These are phyloP conservation scores for Boletellus sp. DNA, from an alignment of 768 basidiomycete genomes.

Conservation along the genomic window DNA sequence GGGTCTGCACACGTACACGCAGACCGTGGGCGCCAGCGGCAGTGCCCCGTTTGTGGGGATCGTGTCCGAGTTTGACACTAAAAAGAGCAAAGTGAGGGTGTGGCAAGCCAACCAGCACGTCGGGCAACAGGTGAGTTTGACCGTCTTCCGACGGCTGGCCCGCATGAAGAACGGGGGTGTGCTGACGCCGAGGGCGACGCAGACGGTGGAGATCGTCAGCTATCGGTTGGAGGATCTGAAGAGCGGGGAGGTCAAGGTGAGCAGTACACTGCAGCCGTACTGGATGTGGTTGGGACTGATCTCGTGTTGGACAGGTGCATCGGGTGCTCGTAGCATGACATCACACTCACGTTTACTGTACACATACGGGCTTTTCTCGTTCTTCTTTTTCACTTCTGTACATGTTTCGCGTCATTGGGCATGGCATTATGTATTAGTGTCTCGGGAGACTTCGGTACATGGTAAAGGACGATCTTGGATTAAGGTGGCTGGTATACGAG, in stretches of 20 bases:
- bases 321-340: constrained; percentile 38
- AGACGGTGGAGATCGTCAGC: constrained; percentile 74
- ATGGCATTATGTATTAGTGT: neutral
- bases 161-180: constrained; percentile 28
- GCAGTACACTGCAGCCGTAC: neutral
- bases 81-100: constrained; percentile 82
- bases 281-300: constrained; percentile 8
- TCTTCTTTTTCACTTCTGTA: neutral
- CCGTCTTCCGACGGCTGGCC: constrained; percentile 25
- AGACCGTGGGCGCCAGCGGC: constrained; percentile 49
- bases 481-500: neutral
- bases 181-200: constrained; percentile 34
- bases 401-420: neutral
- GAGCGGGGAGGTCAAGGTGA: constrained; percentile 76
- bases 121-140: constrained; percentile 65
- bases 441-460: neutral
- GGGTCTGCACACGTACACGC: constrained; percentile 70
- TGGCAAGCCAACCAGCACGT: constrained; percentile 87
- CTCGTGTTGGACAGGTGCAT: constrained; percentile 30
- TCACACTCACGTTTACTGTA: neutral
- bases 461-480: neutral
- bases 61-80: constrained; percentile 76
- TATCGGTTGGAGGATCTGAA: constrained; percentile 89
- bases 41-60: constrained; percentile 61
- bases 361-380: too few species aligned